Evolutionary conservation across 2,329 filamentous ascomycete species (phyloP).

Genomic region (Colletotrichum orchidophilum): DNA sequence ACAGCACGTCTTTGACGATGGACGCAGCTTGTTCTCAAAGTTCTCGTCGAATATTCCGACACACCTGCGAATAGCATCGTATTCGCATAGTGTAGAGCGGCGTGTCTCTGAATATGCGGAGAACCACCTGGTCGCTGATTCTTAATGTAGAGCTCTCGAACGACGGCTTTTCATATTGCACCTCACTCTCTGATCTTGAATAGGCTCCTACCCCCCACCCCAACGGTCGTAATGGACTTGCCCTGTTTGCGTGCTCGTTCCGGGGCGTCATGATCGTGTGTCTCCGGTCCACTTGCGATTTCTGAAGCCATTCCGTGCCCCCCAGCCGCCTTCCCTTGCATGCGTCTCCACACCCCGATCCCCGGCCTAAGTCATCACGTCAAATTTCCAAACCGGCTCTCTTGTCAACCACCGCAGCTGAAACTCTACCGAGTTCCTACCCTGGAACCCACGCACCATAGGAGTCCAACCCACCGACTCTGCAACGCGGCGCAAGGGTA

Average conservation of each 20-base stretch:
- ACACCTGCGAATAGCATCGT: neutral
- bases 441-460: neutral
- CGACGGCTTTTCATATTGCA: too few species aligned
- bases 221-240: neutral
- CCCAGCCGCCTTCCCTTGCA: neutral
- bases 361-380: constrained; percentile 15
- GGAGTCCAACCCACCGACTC: neutral
- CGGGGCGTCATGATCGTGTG: neutral
- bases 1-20: neutral
- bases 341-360: neutral
- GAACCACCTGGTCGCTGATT: too few species aligned
- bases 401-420: constrained; percentile 24
- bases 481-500: constrained; percentile 15
- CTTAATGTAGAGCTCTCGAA: too few species aligned
- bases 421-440: constrained; percentile 18
- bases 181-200: too few species aligned
- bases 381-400: constrained; percentile 30
- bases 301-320: neutral
- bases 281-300: neutral
- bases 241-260: neutral
- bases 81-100: neutral
- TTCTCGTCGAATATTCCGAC: neutral
- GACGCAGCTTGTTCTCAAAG: neutral
- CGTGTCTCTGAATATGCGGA: too few species aligned
- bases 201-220: neutral